These are phyloP conservation scores for Picochlorum sp. DNA, from an alignment of 139 green algal genomes.

Conservation along the genomic window DNA sequence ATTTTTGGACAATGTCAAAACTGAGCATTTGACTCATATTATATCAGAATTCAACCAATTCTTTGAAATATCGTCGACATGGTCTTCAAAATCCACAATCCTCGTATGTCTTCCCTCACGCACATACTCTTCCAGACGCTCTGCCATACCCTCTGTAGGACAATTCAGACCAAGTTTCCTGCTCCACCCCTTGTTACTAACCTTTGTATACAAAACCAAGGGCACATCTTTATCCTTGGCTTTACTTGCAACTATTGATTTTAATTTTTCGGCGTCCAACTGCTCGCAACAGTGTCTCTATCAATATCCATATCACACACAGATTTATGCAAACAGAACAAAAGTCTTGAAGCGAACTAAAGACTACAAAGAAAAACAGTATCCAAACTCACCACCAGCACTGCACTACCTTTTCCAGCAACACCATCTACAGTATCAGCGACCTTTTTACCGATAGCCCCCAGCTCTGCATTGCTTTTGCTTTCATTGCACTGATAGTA, in stretches of 20 bases:
- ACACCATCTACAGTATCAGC: conserved; percentile 36
- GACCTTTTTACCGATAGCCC: conserved; percentile 27
- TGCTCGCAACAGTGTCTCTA: too few species aligned
- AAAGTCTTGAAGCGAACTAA: too few species aligned
- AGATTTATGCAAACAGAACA: too few species aligned
- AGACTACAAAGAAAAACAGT: background rate
- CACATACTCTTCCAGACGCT: conserved; percentile 7
- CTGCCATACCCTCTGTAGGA: background rate
- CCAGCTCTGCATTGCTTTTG: conserved; percentile 41
- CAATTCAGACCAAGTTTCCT: background rate
- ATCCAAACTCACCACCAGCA: conserved; percentile 8
- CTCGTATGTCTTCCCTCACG: conserved; percentile 9
- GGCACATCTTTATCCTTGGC: too few species aligned
- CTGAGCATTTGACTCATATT: conserved; percentile 9
- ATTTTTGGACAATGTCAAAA: background rate
- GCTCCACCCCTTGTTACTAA: conserved; percentile 4
- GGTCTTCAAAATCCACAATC: conserved; percentile 42
- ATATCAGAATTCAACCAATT: too few species aligned
- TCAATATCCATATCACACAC: too few species aligned
- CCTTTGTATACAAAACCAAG: conserved; percentile 4
- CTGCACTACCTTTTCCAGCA: background rate
- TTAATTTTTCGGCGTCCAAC: too few species aligned
- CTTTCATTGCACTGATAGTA: conserved; percentile 67
- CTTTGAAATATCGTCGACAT: conserved; percentile 21
- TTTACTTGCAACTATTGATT: too few species aligned